These are phyloP conservation scores for Hypoxylon fragiforme DNA, from an alignment of 495 filamentous ascomycete species.

Conservation along the genomic window DNA sequence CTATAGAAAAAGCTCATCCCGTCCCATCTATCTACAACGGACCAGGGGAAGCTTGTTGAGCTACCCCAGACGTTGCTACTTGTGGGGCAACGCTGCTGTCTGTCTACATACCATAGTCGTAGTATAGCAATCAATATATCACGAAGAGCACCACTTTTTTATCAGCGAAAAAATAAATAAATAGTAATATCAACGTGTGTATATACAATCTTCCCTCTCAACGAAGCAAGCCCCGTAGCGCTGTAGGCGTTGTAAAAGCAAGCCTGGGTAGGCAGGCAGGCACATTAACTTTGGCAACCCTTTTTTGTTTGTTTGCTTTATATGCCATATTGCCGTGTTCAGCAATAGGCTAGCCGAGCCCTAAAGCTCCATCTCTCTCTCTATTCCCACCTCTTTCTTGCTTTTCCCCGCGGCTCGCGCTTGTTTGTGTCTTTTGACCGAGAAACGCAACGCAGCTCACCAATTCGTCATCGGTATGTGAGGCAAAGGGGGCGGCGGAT, in stretches of 20 bases:
- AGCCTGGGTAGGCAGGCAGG: too few species aligned
- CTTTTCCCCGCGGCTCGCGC: constrained; percentile 7
- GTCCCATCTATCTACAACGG: too few species aligned
- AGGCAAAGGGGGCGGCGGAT: constrained; percentile 34
- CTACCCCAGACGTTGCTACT: constrained; percentile 12
- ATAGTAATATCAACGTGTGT: background rate
- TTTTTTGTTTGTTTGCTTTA: too few species aligned
- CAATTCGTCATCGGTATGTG: constrained; percentile 26
- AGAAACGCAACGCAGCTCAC: too few species aligned
- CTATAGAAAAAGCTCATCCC: too few species aligned
- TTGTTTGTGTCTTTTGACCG: background rate
- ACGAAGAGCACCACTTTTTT: constrained; percentile 31
- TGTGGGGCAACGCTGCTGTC: constrained; percentile 18
- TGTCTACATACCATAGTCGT: background rate
- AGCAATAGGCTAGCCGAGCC: constrained; percentile 24
- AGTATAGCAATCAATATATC: constrained; percentile 26
- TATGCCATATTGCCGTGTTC: too few species aligned
- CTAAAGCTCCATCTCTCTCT: constrained; percentile 14
- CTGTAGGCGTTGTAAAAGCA: constrained; percentile 8
- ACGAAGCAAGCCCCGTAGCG: constrained; percentile 10
- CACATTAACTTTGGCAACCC: too few species aligned
- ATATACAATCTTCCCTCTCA: constrained; percentile 36
- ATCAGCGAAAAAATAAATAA: too few species aligned
- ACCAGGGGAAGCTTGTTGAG: too few species aligned
- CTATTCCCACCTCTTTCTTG: constrained; percentile 13